These are phyloP conservation scores for Phytopythium oedochilum DNA, from an alignment of 352 stramenopile species.

Conservation along the genomic window DNA sequence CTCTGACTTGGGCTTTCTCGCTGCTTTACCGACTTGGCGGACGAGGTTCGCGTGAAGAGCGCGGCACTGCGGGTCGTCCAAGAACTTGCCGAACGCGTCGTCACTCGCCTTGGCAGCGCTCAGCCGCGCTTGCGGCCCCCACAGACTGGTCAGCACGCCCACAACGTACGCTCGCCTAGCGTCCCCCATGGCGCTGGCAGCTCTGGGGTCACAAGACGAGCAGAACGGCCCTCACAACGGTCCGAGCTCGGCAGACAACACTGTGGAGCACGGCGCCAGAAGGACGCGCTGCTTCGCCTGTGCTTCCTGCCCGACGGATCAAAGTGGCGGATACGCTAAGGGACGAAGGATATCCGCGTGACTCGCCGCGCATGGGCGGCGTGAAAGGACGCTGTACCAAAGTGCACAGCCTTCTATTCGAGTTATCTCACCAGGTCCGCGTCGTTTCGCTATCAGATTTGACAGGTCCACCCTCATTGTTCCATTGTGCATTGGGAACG, in stretches of 20 bases:
- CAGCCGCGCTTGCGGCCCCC: conserved; percentile 37
- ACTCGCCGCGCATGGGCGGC: conserved; percentile 2
- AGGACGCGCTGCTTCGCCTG: not conserved
- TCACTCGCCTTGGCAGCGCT: conserved; percentile 31
- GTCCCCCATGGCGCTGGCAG: conserved; percentile 32
- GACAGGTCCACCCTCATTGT: not conserved
- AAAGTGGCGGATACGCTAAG: not conserved
- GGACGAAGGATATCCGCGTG: not conserved
- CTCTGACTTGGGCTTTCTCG: not conserved
- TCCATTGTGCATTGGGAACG: too few relatives aligned
- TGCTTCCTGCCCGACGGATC: not conserved
- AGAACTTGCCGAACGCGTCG: conserved; percentile 52
- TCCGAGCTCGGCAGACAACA: not conserved
- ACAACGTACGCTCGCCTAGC: conserved; percentile 55
- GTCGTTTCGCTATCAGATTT: conserved; percentile 10
- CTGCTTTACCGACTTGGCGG: not conserved
- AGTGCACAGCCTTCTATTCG: not conserved
- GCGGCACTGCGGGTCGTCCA: conserved; percentile 62
- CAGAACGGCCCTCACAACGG: not conserved
- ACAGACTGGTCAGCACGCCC: conserved; percentile 58
- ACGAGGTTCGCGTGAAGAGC: conserved; percentile 53
- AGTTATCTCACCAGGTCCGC: not conserved
- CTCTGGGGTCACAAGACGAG: not conserved
- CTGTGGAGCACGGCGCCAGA: too few relatives aligned
- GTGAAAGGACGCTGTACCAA: too few relatives aligned